Evolutionary conservation across 2,329 filamentous ascomycete species (phyloP).

Genomic region (Leptoxyphium fumago): DNA sequence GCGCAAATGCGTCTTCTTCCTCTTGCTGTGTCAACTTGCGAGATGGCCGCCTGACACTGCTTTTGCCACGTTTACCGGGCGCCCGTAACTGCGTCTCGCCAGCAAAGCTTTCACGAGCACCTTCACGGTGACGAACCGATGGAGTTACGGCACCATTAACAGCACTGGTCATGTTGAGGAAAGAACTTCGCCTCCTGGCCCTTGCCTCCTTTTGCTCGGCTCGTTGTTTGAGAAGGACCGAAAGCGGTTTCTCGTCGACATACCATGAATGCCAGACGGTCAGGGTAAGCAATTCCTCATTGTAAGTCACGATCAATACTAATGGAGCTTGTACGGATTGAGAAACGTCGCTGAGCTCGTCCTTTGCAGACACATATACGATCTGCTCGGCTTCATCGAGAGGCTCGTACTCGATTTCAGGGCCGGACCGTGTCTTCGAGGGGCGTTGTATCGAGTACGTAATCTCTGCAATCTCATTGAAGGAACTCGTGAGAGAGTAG

Average conservation of each 20-base stretch:
- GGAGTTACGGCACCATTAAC: slow-evolving; percentile 65
- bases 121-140: slow-evolving; percentile 43
- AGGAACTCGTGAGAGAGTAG: slow-evolving; percentile 71
- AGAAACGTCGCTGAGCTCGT: slow-evolving; percentile 38
- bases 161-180: slow-evolving; percentile 39
- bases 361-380: slow-evolving; percentile 59
- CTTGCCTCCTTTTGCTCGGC: slow-evolving; percentile 25
- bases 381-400: slow-evolving; percentile 70
- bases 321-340: slow-evolving; percentile 32
- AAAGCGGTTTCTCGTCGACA: slow-evolving; percentile 47
- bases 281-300: slow-evolving; percentile 60
- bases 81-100: slow-evolving; percentile 25
- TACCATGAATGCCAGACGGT: slow-evolving; percentile 78
- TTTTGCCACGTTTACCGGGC: slow-evolving; percentile 6
- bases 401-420: slow-evolving; percentile 39
- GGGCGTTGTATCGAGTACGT: slow-evolving; percentile 15
- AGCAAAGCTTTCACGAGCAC: slow-evolving; percentile 65
- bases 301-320: slow-evolving; percentile 66
- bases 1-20: slow-evolving; percentile 33
- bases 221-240: slow-evolving; percentile 26
- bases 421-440: slow-evolving; percentile 9
- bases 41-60: slow-evolving; percentile 5
- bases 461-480: slow-evolving; percentile 73
- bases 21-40: slow-evolving; percentile 17
- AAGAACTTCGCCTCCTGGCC: slow-evolving; percentile 50